Percentiles rank a stretch among this genome's conserved stretches.
Conservation (phyloP, 495 filamentous ascomycete genomes). For the Cryomyces minteri region DNA sequence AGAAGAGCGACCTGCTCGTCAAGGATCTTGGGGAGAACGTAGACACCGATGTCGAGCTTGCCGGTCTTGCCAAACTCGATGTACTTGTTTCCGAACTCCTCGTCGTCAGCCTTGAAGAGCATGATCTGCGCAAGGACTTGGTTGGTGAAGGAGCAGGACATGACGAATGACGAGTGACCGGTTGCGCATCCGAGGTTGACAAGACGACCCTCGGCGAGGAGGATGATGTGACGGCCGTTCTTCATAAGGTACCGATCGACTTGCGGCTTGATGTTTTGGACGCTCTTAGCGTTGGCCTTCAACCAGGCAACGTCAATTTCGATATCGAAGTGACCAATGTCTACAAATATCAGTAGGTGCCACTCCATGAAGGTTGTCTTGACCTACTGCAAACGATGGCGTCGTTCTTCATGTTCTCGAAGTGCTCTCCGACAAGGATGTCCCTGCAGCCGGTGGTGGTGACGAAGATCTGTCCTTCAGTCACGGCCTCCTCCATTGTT, state of each 20-base stretch:
- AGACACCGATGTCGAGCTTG: conserved; percentile 84
- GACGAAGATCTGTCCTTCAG: conserved; percentile 90
- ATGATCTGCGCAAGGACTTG: conserved; percentile 99
- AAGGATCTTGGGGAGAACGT: conserved; percentile 94
- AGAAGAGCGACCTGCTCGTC: conserved; percentile 95
- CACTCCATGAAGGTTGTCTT: background rate
- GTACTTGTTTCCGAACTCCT: conserved; percentile 79
- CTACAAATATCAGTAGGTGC: conserved; percentile 20
- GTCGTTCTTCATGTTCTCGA: conserved; percentile 94
- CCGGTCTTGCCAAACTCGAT: conserved; percentile 82
- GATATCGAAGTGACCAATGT: conserved; percentile 99
- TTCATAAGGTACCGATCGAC: conserved; percentile 94
- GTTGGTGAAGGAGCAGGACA: conserved; percentile 99
- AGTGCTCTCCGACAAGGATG: conserved; percentile 82
- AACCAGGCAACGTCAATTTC: conserved; percentile 99
- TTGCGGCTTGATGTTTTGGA: conserved; percentile 98
- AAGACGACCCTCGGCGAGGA: conserved; percentile 93
- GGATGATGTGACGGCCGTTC: conserved; percentile 91
- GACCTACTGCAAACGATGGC: conserved; percentile 95
- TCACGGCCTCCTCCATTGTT: conserved; percentile 91
- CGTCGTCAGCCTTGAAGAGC: conserved; percentile 84
- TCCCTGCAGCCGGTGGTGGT: conserved; percentile 99
- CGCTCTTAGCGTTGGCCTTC: conserved; percentile 82
- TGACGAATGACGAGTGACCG: conserved; percentile 98
- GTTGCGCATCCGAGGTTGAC: conserved; percentile 99